Evolutionary conservation across 257 asterid species (phyloP), one percentile per base, ranked within the genome.

Genomic region (Capsicum chinense): DNA sequence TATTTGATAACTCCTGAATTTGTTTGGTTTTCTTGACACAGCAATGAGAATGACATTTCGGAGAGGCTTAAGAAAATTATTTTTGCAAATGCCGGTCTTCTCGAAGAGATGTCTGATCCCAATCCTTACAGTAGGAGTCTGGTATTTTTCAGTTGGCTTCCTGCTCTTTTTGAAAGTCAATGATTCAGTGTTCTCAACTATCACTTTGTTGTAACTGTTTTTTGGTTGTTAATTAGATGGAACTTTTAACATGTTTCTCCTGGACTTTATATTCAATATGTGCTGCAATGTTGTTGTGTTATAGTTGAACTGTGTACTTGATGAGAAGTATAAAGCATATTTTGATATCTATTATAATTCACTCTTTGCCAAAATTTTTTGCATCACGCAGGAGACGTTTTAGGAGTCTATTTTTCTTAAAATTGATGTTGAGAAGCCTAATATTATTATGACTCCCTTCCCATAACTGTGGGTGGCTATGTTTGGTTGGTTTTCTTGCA

Each of bases 41-140:
- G 99, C 88, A 95, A 94, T 88, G 99, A 95, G 93, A 94, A 95
- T 86, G 99, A 95, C 90, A 87, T 81, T 56, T 88, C 98, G 9
- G 95, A 92, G 91, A 90, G 97, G 88, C 91, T 95, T 58, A 92
- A 91, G 64, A 89, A 86, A 58, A 94, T 95, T 81, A 92, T 95
- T 85, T 93, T 88, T 81, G 88, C 91, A 85, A 95, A 95, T 91
- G 93, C 97, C 63, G 83, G 85, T 82, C 92, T 95, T 85, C 89
- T 83, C 82, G 88, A 93, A 79, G 97, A 92, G 57, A 52, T 94
- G 48, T 56, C 79, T 58, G 97, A 93, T 50, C 37, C 92, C 33
- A 89, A 62, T 70, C 79, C 63, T 87, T 89, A 89, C 83, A 86
- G 83, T 80, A 89, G 81, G 87, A 94, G 97, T 95, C 90, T 67